Percentiles rank a stretch among this genome's conserved stretches.
phyloP scores from a whole-genome alignment of 192 early-diverging fungal genomes.

The Coemansia sp. region DNA sequence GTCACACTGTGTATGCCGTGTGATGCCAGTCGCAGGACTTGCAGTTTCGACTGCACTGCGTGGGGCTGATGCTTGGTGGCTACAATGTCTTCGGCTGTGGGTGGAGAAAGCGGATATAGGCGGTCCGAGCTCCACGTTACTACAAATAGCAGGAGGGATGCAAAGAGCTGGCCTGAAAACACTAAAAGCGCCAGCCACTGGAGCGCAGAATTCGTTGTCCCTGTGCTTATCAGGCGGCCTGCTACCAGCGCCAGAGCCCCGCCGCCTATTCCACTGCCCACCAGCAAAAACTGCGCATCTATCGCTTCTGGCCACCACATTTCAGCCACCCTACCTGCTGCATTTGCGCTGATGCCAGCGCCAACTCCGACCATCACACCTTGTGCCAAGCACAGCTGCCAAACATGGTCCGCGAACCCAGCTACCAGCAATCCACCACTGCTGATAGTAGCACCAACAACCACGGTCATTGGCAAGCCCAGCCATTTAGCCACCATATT shows the following conservation, averaged over 20 bases:
- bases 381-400: constrained; percentile 67
- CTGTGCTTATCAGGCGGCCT: background rate
- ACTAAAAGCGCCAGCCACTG: constrained; percentile 25
- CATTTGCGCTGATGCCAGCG: constrained; percentile 39
- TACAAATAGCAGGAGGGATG: background rate
- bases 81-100: background rate
- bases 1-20: background rate
- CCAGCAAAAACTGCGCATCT: background rate
- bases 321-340: background rate
- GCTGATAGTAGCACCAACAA: constrained; percentile 8
- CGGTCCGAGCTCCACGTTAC: background rate
- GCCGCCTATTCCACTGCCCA: constrained; percentile 17
- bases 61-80: background rate
- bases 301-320: too few species aligned
- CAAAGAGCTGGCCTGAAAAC: background rate
- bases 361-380: constrained; percentile 65
- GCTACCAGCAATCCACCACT: constrained; percentile 28
- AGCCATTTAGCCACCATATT: background rate
- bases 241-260: constrained; percentile 12
- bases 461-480: background rate
- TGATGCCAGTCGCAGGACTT: background rate
- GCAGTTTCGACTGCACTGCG: background rate
- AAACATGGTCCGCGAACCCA: constrained; percentile 55
- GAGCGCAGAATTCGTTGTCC: background rate
- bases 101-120: too few species aligned